phyloP scores from a whole-genome alignment of 176 grass and related monocot genomes.

The bread wheat (Triticum aestivum) region DNA sequence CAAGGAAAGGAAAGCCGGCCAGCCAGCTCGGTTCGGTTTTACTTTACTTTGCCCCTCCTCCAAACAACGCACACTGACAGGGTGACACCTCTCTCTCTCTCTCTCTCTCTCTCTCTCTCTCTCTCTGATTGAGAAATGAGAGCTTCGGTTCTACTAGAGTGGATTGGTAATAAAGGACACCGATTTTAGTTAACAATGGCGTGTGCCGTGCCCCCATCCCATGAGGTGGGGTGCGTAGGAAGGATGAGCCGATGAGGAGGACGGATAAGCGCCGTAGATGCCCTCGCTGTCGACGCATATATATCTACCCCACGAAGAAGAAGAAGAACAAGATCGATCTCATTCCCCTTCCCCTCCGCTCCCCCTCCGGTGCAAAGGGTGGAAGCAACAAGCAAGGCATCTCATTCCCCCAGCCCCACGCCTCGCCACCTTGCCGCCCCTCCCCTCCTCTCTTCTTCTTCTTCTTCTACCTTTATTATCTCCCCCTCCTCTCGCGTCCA shows the following conservation, averaged over 20 bases:
- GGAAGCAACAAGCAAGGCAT: conserved; percentile 68
- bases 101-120: background rate
- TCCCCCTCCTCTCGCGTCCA: conserved; percentile 50
- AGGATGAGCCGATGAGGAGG: background rate
- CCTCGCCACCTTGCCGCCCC: background rate
- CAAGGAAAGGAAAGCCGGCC: conserved; percentile 11
- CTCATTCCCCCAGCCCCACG: conserved; percentile 43
- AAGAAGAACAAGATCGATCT: background rate
- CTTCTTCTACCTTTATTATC: background rate
- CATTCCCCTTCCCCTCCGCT: background rate
- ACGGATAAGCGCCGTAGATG: background rate
- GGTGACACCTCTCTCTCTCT: background rate
- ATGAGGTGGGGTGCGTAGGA: background rate
- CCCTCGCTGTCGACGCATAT: background rate
- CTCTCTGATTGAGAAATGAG: background rate
- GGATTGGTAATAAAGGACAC: background rate
- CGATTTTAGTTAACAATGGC: background rate
- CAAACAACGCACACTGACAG: background rate
- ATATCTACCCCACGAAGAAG: background rate
- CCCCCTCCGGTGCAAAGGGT: background rate
- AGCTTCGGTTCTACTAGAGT: background rate
- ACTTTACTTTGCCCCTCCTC: conserved; percentile 20
- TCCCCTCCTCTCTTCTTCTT: background rate
- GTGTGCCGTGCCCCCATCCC: conserved; percentile 1
- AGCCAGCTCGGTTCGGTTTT: background rate